Evolutionary conservation across 352 stramenopile genomes (phyloP).

Genomic region (Phytophthora litchii): DNA sequence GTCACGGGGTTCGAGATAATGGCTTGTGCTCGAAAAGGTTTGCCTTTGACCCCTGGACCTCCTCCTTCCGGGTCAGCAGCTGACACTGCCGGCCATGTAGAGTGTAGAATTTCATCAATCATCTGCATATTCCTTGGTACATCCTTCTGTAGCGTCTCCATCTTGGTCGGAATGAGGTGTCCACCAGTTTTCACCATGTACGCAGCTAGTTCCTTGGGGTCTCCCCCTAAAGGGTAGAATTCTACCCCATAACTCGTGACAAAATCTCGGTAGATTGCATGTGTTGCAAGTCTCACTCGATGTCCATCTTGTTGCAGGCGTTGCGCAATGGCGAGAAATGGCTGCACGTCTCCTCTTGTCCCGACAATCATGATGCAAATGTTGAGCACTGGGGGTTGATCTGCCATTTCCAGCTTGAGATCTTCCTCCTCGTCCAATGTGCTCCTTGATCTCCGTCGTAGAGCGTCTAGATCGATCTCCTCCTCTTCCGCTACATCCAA

Average conservation of each 20-base stretch:
- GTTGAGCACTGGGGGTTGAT: conserved; percentile 29
- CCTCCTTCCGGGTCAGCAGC: conserved; percentile 70
- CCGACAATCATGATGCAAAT: conserved; percentile 88
- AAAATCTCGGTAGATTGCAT: conserved; percentile 85
- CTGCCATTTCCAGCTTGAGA: neutral
- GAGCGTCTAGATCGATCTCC: conserved; percentile 34
- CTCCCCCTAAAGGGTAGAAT: conserved; percentile 75
- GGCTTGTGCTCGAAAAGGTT: conserved; percentile 82
- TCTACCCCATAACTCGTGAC: conserved; percentile 72
- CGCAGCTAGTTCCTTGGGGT: conserved; percentile 69
- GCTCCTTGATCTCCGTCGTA: conserved; percentile 15
- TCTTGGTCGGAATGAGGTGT: conserved; percentile 65
- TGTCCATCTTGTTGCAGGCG: conserved; percentile 82
- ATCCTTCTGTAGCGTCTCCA: conserved; percentile 58
- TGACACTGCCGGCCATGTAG: conserved; percentile 86
- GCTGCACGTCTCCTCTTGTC: conserved; percentile 75
- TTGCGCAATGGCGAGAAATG: conserved; percentile 71
- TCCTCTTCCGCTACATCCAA: conserved; percentile 38
- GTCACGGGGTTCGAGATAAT: conserved; percentile 94
- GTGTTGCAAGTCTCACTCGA: conserved; percentile 90
- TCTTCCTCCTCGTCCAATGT: conserved; percentile 22
- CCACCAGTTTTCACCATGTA: conserved; percentile 93
- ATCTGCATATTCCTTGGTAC: conserved; percentile 86
- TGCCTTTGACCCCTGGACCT: conserved; percentile 35
- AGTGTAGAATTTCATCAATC: conserved; percentile 86